phyloP scores from a whole-genome alignment of 345 rosid species.

The Crucihimalaya himalaica region DNA sequence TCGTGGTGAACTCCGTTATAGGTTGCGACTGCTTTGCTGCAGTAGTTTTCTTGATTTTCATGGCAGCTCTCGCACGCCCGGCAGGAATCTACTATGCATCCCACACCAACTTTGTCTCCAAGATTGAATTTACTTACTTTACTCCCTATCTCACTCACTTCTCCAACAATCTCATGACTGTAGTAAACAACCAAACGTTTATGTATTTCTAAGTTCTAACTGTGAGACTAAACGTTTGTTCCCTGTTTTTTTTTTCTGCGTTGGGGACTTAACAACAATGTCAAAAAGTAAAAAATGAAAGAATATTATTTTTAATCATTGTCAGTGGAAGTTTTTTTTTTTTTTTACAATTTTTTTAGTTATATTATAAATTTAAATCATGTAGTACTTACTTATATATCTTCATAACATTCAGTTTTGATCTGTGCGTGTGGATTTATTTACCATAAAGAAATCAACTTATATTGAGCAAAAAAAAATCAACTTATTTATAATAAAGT shows the following conservation, averaged over 20 bases:
- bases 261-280: too few species aligned
- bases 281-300: too few species aligned
- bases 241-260: too few species aligned
- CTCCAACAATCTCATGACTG: slow-evolving; percentile 75
- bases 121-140: slow-evolving; percentile 48
- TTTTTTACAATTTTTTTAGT: not conserved
- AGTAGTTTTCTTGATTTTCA: slow-evolving; percentile 56
- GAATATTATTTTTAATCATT: not conserved
- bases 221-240: slow-evolving; percentile 1
- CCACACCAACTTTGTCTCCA: slow-evolving; percentile 63
- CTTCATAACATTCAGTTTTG: not conserved
- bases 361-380: not conserved
- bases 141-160: slow-evolving; percentile 58
- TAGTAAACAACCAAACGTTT: slow-evolving; percentile 1
- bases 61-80: slow-evolving; percentile 53
- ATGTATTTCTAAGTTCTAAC: not conserved
- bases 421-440: not conserved
- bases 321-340: not conserved
- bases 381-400: not conserved
- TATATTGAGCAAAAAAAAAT: too few species aligned
- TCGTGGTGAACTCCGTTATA: slow-evolving; percentile 42
- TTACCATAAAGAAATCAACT: not conserved
- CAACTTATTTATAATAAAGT: not conserved
- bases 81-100: slow-evolving; percentile 60
- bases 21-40: slow-evolving; percentile 47